A percentile compares a stretch with the other conserved stretches of the same genome.
These are phyloP conservation scores for Fusarium gaditjirri DNA, from an alignment of 2,329 filamentous ascomycete species.

Conservation along the genomic window DNA sequence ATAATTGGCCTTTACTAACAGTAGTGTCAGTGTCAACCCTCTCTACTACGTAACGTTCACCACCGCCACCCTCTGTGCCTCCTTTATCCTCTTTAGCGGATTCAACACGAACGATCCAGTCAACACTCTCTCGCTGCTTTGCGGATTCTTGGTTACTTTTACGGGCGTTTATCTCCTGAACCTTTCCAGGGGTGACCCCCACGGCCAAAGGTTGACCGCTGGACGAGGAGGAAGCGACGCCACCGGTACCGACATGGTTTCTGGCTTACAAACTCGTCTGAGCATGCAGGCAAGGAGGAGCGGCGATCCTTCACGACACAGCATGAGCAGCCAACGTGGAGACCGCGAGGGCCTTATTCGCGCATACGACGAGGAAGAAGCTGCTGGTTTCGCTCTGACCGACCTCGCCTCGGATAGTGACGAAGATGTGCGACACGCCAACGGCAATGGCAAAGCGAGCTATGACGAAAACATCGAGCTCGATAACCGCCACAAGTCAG, in stretches of 20 bases:
- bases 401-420: slow-evolving; percentile 84
- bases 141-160: slow-evolving; percentile 94
- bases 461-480: slow-evolving; percentile 60
- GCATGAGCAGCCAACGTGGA: slow-evolving; percentile 70
- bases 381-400: slow-evolving; percentile 76
- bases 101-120: slow-evolving; percentile 95
- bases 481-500: slow-evolving; percentile 60
- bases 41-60: slow-evolving; percentile 98
- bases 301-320: slow-evolving; percentile 71
- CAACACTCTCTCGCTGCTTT: slow-evolving; percentile 91
- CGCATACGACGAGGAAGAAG: slow-evolving; percentile 87
- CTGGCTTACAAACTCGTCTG: slow-evolving; percentile 86
- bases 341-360: slow-evolving; percentile 88
- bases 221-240: slow-evolving; percentile 75
- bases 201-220: slow-evolving; percentile 75
- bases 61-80: slow-evolving; percentile 91
- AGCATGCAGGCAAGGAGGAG: slow-evolving; percentile 93
- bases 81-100: slow-evolving; percentile 93
- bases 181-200: slow-evolving; percentile 90
- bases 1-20: neutral
- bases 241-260: slow-evolving; percentile 90
- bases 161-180: slow-evolving; percentile 96
- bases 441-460: slow-evolving; percentile 56
- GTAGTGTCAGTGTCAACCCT: slow-evolving; percentile 80
- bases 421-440: slow-evolving; percentile 61